Percentiles rank a stretch among this genome's conserved stretches.
These are phyloP conservation scores for Candolleomyces eurysporus DNA, from an alignment of 768 basidiomycete genomes.

Conservation along the genomic window DNA sequence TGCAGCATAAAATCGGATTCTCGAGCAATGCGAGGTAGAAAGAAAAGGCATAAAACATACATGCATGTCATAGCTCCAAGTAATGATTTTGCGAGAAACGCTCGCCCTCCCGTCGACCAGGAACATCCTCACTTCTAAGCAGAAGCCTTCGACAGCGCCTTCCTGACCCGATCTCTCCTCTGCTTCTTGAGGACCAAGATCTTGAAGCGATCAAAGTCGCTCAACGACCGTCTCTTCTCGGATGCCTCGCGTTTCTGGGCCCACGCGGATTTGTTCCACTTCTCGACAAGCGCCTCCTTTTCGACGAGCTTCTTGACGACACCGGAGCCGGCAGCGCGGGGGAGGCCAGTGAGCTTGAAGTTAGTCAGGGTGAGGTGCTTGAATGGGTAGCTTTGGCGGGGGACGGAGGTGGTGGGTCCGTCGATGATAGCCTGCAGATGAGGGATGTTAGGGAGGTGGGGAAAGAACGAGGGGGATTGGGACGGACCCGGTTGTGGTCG, in stretches of 20 bases:
- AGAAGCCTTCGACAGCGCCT: slow-evolving; percentile 44
- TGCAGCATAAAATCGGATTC: no score
- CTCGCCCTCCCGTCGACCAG: neutral
- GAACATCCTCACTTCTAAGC: no score
- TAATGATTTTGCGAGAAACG: neutral
- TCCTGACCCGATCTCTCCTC: slow-evolving; percentile 75
- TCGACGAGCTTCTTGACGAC: slow-evolving; percentile 84
- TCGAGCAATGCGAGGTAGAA: neutral
- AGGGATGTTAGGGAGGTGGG: neutral
- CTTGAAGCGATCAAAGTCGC: slow-evolving; percentile 91
- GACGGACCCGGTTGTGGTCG: slow-evolving; percentile 95
- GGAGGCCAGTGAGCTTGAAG: slow-evolving; percentile 76
- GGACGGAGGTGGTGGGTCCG: slow-evolving; percentile 87
- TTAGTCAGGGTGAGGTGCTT: slow-evolving; percentile 91
- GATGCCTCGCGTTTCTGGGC: slow-evolving; percentile 80
- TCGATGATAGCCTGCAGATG: slow-evolving; percentile 83
- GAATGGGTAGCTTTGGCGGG: slow-evolving; percentile 90
- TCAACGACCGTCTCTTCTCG: slow-evolving; percentile 69
- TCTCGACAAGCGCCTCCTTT: slow-evolving; percentile 77
- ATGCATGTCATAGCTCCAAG: neutral
- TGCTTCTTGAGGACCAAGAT: slow-evolving; percentile 89
- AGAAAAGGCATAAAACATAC: neutral
- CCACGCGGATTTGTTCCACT: slow-evolving; percentile 90
- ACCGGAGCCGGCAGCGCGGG: slow-evolving; percentile 82
- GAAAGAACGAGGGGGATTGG: no score